Conservation (phyloP, 176 grass and related monocot species). For the Ananas comosus region DNA sequence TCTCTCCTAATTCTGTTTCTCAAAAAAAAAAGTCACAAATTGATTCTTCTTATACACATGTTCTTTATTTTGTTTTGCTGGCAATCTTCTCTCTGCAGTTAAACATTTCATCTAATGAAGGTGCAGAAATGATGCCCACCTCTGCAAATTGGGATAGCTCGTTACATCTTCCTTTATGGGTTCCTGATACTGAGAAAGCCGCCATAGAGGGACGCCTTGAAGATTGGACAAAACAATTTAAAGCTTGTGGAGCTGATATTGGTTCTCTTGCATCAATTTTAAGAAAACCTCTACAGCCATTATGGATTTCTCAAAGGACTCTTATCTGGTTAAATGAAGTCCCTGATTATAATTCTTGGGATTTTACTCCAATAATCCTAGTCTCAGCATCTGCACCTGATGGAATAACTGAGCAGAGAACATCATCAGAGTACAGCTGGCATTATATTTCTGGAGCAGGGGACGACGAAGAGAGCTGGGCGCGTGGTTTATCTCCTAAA, state of each 20-base stretch:
- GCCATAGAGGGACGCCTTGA: slow-evolving; percentile 51
- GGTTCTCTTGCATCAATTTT: slow-evolving; percentile 39
- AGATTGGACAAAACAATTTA: slow-evolving; percentile 55
- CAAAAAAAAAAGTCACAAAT: no score
- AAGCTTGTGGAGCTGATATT: slow-evolving; percentile 86
- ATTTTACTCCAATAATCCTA: slow-evolving; percentile 85
- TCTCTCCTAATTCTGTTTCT: no score
- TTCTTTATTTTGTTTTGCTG: slow-evolving; percentile 3
- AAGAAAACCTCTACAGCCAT: slow-evolving; percentile 57
- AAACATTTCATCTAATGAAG: slow-evolving; percentile 17
- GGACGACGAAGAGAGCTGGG: slow-evolving; percentile 98
- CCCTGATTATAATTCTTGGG: slow-evolving; percentile 58
- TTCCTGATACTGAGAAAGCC: slow-evolving; percentile 67
- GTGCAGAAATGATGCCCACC: slow-evolving; percentile 4
- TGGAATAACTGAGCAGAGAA: slow-evolving; percentile 33
- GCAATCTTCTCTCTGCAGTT: slow-evolving; percentile 19
- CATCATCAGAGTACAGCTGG: slow-evolving; percentile 69
- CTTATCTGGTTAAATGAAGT: slow-evolving; percentile 97
- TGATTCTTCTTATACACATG: slow-evolving; percentile 2
- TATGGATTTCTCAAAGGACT: slow-evolving; percentile 91
- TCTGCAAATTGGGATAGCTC: slow-evolving; percentile 56
- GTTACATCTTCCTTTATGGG: slow-evolving; percentile 75
- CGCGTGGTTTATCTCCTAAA: slow-evolving; percentile 61
- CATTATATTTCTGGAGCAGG: slow-evolving; percentile 87
- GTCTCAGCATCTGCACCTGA: slow-evolving; percentile 61